A percentile compares a stretch with the other conserved stretches of the same genome.
These are phyloP conservation scores for Bathelium albidoporum DNA, from an alignment of 495 filamentous ascomycete genomes.

Conservation along the genomic window DNA sequence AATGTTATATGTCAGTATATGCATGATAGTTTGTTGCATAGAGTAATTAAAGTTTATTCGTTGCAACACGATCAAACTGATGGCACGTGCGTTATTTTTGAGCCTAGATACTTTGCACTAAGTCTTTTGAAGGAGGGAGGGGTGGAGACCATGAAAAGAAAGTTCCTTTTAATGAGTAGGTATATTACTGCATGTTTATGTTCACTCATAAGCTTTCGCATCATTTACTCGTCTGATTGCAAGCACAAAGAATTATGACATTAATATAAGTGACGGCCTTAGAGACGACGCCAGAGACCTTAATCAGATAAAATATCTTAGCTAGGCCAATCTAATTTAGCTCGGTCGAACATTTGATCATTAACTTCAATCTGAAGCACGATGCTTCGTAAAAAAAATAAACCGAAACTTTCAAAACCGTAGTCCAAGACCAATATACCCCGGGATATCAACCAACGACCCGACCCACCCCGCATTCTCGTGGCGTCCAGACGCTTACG, in stretches of 20 bases:
- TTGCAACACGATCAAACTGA: neutral
- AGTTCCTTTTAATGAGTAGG: no score
- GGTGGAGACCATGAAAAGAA: no score
- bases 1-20: neutral
- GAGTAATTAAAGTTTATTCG: neutral
- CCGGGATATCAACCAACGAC: neutral
- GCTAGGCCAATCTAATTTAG: neutral
- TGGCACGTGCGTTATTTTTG: neutral
- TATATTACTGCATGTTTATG: no score
- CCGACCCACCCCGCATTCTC: neutral
- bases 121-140: no score
- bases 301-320: neutral
- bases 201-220: no score
- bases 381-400: no score
- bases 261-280: neutral
- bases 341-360: no score
- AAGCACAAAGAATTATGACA: no score
- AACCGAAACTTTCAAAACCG: no score
- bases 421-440: neutral
- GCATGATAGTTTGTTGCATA: neutral
- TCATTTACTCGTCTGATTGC: neutral
- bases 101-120: no score
- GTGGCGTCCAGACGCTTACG: neutral
- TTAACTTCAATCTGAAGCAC: no score
- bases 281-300: neutral